Percentiles rank a stretch among this genome's conserved stretches.
Conservation (phyloP, 176 grass and related monocot species). For the Rhynchospora tenuis region DNA sequence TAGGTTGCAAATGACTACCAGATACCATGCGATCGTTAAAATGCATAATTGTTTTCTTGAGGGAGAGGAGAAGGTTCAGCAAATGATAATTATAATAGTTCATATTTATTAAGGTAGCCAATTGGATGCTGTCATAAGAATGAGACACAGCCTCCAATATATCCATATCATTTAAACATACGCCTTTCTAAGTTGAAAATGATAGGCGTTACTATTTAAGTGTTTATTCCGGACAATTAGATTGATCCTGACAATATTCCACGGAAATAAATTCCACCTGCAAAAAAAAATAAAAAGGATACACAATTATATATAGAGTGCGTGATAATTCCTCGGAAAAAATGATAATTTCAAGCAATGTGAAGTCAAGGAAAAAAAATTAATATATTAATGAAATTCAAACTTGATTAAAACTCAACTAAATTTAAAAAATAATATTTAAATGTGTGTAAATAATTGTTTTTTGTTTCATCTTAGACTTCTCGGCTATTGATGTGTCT, state of each 20-base stretch:
- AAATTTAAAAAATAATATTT: too few species aligned
- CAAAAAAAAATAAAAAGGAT: not conserved
- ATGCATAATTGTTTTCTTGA: conserved; percentile 11
- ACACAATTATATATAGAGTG: too few species aligned
- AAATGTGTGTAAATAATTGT: too few species aligned
- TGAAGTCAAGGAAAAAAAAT: too few species aligned
- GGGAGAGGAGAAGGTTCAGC: not conserved
- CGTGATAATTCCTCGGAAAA: too few species aligned
- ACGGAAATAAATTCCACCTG: not conserved
- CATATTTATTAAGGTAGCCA: not conserved
- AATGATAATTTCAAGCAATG: too few species aligned
- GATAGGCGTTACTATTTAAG: not conserved
- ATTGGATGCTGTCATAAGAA: not conserved
- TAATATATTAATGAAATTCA: too few species aligned
- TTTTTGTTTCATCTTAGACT: too few species aligned
- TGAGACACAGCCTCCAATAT: not conserved
- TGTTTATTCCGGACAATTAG: not conserved
- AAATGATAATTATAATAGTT: not conserved
- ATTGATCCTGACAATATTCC: not conserved
- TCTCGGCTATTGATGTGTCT: too few species aligned
- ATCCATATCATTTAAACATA: not conserved
- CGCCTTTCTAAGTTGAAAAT: not conserved
- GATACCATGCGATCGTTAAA: not conserved
- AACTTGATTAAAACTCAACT: too few species aligned
- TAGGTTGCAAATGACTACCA: too few species aligned